Conservation (phyloP, 768 basidiomycete species). For the Boletellus ananiceps region DNA sequence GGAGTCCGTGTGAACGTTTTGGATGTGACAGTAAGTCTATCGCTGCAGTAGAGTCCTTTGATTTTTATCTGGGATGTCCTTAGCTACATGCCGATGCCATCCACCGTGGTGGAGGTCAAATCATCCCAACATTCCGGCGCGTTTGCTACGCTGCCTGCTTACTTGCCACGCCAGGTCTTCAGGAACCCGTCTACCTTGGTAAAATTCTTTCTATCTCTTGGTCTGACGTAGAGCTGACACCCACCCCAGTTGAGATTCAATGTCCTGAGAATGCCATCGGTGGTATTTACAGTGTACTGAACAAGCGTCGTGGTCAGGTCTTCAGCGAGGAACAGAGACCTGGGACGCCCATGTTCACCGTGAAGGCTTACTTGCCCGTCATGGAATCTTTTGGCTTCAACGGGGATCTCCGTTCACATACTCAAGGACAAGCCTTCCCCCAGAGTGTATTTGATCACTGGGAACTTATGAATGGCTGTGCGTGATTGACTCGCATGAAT, state of each 20-base stretch:
- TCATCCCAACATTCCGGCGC: constrained; percentile 96
- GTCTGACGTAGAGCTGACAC: constrained; percentile 10
- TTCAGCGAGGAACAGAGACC: constrained; percentile 95
- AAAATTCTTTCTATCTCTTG: constrained; percentile 13
- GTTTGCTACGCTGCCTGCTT: constrained; percentile 94
- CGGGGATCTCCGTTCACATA: constrained; percentile 87
- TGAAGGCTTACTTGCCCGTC: constrained; percentile 95
- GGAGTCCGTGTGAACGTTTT: constrained; percentile 94
- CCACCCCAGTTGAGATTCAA: constrained; percentile 82
- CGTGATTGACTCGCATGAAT: constrained; percentile 27
- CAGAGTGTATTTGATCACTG: constrained; percentile 93
- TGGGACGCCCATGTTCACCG: constrained; percentile 99
- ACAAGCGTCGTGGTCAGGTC: constrained; percentile 97
- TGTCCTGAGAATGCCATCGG: constrained; percentile 97
- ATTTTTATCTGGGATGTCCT: constrained; percentile 1
- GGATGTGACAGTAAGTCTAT: constrained; percentile 78
- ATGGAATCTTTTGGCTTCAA: constrained; percentile 97
- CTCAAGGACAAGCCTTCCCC: constrained; percentile 97
- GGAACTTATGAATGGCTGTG: constrained; percentile 80
- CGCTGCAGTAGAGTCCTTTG: not conserved
- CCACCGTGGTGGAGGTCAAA: constrained; percentile 98
- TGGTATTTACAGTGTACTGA: constrained; percentile 91
- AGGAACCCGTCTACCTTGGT: constrained; percentile 96
- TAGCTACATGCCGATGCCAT: constrained; percentile 98
- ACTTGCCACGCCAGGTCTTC: constrained; percentile 85